Evolutionary conservation across 2,329 filamentous ascomycete species (phyloP), one percentile per base, ranked within the genome.

Genomic region (Phialophora expanda): DNA sequence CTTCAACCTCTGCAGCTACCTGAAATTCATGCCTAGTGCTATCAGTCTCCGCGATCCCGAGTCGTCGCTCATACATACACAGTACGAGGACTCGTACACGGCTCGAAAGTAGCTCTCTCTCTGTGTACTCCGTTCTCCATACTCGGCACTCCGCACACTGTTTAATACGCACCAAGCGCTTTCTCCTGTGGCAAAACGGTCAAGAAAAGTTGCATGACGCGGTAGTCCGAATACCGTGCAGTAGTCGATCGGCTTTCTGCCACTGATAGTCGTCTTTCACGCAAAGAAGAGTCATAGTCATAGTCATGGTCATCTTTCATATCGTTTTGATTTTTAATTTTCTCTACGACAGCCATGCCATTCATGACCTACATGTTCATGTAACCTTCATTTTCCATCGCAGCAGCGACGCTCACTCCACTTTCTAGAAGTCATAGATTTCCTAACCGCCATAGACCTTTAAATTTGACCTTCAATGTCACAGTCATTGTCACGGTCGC

Each of bases 361-460:
- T 41, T 4, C 5, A n/a, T n/a, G 24, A 46, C 7, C 8, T 9
- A 30, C 30, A 9, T 8, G 2, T 30, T 2, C 44, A n/a, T 48
- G 41, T 38, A 24, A 59, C 56, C 17, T 50, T 22, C 24, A 7
- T 50, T 50, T n/a, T 44, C 17, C 14, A 44, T 8, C 44, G 24
- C 11, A 30, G 17, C 56, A 30, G n/a, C n/a, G n/a, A 48, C 44
- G 9, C 7, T 22, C 56, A 17, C 56, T 26, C 24, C n/a, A 24
- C 24, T 12, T 58, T 58, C 11, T 58, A n/a, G 8, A 24, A 12
- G 11, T 28, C 17, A 59, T 50, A 50, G 56, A 50, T 24, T 61
- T 55, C 11, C 20, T 48, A 51, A 51, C 34, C 51, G 61, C 11
- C 8, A 41, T 41, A 41, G 38, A 41, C 38, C 38, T 3, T n/a